Evolutionary conservation across 352 stramenopile species (phyloP), one percentile per base, ranked within the genome.

Genomic region (Globisporangium canariense): DNA sequence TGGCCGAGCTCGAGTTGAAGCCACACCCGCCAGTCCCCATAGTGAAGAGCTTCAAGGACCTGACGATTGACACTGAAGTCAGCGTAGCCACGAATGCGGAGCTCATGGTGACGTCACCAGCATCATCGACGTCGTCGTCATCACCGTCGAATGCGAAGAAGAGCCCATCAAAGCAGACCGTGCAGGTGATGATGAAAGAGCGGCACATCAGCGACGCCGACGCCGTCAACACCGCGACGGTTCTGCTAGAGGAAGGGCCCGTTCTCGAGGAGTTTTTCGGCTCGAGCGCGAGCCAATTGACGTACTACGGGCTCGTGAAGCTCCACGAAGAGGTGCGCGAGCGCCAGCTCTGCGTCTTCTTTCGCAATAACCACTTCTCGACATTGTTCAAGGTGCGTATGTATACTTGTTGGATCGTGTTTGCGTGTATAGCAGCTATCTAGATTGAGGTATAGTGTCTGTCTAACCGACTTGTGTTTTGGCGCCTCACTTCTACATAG

Each of bases 291-390:
- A 97, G 91, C 58, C 97, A 99, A 75, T 74, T 99, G 41, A 99
- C 97, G 40, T 97, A 98, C 64, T 93, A 96, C 63, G 97, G 96
- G 14, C 81, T 99, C 20, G 70, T 91, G 16, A 88, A 94, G 67
- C 76, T 99, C 20, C 93, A 99, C 67, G 87, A 97, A 73, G 78
- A 95, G 22, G 47, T 99, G 8, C 79, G 84, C 10, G 88, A 98
- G 58, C 84, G 93, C 25, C 78, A 97, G 61, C 75, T 99, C 22
- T 94, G 78, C 22, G 94, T 98, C 13, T 99, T 99, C 74, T 99
- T 99, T 69, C 94, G 97, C 22, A 99, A 99, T 83, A 99, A 99
- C 68, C 97, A 99, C 64, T 99, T 99, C 68, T 96, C 86, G 18
- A 99, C 96, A 1, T 68, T 99, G 16, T 98, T 98, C 55, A 98